These are phyloP conservation scores for Hamigera avellanea DNA, from an alignment of 495 filamentous ascomycete genomes.

Conservation along the genomic window DNA sequence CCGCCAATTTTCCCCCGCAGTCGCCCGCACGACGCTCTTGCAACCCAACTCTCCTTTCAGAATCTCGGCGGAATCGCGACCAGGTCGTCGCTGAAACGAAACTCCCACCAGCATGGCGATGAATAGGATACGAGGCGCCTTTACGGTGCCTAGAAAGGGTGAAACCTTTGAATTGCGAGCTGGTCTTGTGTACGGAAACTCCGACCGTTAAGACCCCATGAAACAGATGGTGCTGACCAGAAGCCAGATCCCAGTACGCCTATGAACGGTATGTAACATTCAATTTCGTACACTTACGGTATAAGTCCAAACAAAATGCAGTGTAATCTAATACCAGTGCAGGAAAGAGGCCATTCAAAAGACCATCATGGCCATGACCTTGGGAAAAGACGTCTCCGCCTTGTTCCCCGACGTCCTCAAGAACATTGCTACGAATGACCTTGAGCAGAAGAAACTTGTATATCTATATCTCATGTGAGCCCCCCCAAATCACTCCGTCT, in stretches of 20 bases:
- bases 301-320: too few species aligned
- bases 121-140: constrained; percentile 89
- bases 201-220: constrained; percentile 9
- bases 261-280: constrained; percentile 72
- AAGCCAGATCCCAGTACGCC: constrained; percentile 78
- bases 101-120: constrained; percentile 60
- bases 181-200: constrained; percentile 61
- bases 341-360: constrained; percentile 98
- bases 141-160: constrained; percentile 85
- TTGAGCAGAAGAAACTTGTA: constrained; percentile 99
- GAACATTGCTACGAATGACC: constrained; percentile 89
- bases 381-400: constrained; percentile 96
- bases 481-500: background rate
- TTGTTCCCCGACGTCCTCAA: constrained; percentile 97
- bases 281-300: too few species aligned
- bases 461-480: constrained; percentile 95
- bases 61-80: constrained; percentile 34
- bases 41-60: constrained; percentile 10
- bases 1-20: constrained; percentile 29
- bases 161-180: constrained; percentile 97
- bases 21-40: constrained; percentile 16
- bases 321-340: background rate
- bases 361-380: constrained; percentile 99
- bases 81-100: constrained; percentile 34
- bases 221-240: constrained; percentile 14